phyloP scores from a whole-genome alignment of 2,329 filamentous ascomycete species.

The Xylaria polymorpha region DNA sequence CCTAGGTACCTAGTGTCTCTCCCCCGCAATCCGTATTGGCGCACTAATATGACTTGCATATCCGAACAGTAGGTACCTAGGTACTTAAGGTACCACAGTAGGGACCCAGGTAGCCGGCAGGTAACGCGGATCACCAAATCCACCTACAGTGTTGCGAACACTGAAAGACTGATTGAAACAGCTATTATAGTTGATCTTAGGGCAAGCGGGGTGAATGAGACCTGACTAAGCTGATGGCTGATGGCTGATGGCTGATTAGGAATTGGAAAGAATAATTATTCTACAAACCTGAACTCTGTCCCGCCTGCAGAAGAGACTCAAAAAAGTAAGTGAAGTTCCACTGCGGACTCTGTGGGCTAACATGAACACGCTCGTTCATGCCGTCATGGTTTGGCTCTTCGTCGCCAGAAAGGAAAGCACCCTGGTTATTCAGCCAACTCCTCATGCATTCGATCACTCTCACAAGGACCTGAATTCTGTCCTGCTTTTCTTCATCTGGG shows the following conservation, averaged over 20 bases:
- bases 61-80: no score
- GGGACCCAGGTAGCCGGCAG: no score
- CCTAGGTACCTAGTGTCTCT: no score
- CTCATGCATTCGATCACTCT: constrained; percentile 22
- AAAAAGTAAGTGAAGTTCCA: constrained; percentile 38
- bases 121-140: neutral
- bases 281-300: neutral
- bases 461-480: constrained; percentile 14
- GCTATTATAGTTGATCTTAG: neutral
- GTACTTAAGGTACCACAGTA: no score
- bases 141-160: neutral
- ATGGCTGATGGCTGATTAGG: neutral
- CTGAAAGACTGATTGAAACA: no score
- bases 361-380: neutral
- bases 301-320: constrained; percentile 23
- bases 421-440: constrained; percentile 26
- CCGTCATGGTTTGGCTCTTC: neutral
- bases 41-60: no score
- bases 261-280: neutral
- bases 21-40: no score
- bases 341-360: constrained; percentile 23
- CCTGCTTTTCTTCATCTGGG: constrained; percentile 21
- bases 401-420: neutral
- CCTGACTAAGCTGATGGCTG: neutral
- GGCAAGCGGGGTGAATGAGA: no score